Conservation (phyloP, 176 grass and related monocot species). For the Oryza australiensis region DNA sequence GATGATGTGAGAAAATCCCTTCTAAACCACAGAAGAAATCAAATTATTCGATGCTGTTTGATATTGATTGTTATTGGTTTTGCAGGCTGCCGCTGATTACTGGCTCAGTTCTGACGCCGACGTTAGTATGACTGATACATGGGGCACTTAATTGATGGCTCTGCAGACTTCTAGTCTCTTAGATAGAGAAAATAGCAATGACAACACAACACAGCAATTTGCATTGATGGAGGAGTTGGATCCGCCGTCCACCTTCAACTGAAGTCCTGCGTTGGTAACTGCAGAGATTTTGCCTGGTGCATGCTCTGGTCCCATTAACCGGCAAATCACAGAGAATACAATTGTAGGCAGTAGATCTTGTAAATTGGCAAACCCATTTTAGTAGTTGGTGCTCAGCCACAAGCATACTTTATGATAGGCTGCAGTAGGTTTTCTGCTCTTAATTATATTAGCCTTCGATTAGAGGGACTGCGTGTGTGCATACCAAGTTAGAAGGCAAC, state of each 20-base stretch:
- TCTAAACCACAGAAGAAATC: not conserved
- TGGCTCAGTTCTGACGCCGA: conserved; percentile 67
- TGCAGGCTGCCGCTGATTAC: conserved; percentile 87
- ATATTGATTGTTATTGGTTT: conserved; percentile 28
- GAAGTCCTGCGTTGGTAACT: not conserved
- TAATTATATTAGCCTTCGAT: conserved; percentile 7
- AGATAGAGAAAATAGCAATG: conserved; percentile 40
- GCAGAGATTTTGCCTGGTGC: not conserved
- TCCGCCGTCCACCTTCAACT: conserved; percentile 17
- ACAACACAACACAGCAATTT: conserved; percentile 3
- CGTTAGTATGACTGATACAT: conserved; percentile 63
- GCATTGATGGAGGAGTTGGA: conserved; percentile 22
- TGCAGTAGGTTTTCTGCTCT: conserved; percentile 5
- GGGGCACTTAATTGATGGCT: conserved; percentile 57
- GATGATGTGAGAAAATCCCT: conserved; percentile 48
- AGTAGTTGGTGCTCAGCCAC: conserved; percentile 30
- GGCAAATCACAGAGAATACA: conserved; percentile 36
- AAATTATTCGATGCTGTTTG: not conserved
- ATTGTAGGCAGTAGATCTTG: conserved; percentile 44
- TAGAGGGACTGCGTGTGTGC: conserved; percentile 29
- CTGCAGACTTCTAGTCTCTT: conserved; percentile 26
- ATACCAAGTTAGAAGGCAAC: conserved; percentile 31
- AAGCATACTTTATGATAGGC: conserved; percentile 24
- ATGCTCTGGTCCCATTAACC: not conserved
- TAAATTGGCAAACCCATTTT: conserved; percentile 43